Percentiles rank a stretch among this genome's conserved stretches.
These are phyloP conservation scores for Stemphylium vesicarium DNA, from an alignment of 2,329 filamentous ascomycete species.

Conservation along the genomic window DNA sequence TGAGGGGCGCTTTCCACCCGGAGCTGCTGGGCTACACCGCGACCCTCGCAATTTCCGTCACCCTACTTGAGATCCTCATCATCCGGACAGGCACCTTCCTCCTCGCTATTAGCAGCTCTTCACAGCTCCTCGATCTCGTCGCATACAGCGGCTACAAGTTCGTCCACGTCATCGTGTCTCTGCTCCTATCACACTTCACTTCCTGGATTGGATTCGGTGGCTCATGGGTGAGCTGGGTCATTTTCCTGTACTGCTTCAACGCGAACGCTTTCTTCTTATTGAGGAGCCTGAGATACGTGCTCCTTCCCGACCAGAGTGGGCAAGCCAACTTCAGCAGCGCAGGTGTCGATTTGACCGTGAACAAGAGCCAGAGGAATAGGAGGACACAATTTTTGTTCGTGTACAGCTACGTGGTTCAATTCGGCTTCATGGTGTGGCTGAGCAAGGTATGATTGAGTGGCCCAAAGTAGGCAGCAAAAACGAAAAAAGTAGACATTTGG, in stretches of 20 bases:
- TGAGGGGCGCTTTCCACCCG: constrained; percentile 90
- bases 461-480: too few species aligned
- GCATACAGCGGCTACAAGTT: constrained; percentile 99
- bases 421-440: constrained; percentile 91
- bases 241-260: constrained; percentile 90
- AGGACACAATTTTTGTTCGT: constrained; percentile 46
- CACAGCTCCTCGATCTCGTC: constrained; percentile 89
- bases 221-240: constrained; percentile 84
- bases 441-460: constrained; percentile 45
- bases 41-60: constrained; percentile 80
- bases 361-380: constrained; percentile 69
- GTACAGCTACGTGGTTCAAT: constrained; percentile 89
- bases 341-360: constrained; percentile 71
- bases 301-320: constrained; percentile 72
- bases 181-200: constrained; percentile 71
- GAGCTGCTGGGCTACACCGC: constrained; percentile 91
- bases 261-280: constrained; percentile 96
- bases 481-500: too few species aligned
- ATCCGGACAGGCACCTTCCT: constrained; percentile 94
- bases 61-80: constrained; percentile 85
- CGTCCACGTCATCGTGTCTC: constrained; percentile 90
- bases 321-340: constrained; percentile 37
- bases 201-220: constrained; percentile 77
- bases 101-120: constrained; percentile 90
- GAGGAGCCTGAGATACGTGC: constrained; percentile 92